Evolutionary conservation across 1,139 yeast species (phyloP), one percentile per base, ranked within the genome.

Genomic region (Hansenula sp.): DNA sequence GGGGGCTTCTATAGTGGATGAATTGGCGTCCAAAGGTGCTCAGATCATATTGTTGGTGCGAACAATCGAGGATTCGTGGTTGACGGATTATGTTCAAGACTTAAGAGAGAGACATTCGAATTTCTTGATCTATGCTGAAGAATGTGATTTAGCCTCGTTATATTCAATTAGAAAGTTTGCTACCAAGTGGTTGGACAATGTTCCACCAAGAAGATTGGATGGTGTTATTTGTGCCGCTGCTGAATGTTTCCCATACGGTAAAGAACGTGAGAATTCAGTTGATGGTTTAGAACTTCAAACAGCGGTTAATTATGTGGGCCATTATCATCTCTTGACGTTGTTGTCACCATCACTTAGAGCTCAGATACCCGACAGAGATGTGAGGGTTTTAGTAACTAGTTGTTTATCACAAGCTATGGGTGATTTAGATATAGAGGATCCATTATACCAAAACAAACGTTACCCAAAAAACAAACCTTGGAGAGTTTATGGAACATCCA

Each of bases 281-380:
- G 97, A 92, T 59, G 97, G 97, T 3, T 72, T 89, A 12, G 98
- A 92, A 59, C 61, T 74, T 36, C 97, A 92, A 58, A 72, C 85
- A 47, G 96, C 90, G 2, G 71, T 84, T 29, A 92, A 92, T 61
- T 92, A 85, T 57, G 71, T 83, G 41, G 84, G 82, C 7, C 90
- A 88, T 55, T 86, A 68, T 62, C 97, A 89, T 59, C 68, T 92
- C 29, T 66, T 92, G 45, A 85, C 87, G 3, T 65, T 92, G 30
- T 62, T 92, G 44, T 76, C 81, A 12, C 98, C 98, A 0, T 76
- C 95, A 17, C 66, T 92, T 40, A 75, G 85, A 46, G 82, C 82
- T 2, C 98, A 92, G 62, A 95, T 97, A 1, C 88, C 96, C 0
- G 97, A 89, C 60, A 72, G 98, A 51, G 97, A 90, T 56, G 96